These are phyloP conservation scores for Iris macrosiphon DNA, from an alignment of 106 monocot genomes.

Conservation along the genomic window DNA sequence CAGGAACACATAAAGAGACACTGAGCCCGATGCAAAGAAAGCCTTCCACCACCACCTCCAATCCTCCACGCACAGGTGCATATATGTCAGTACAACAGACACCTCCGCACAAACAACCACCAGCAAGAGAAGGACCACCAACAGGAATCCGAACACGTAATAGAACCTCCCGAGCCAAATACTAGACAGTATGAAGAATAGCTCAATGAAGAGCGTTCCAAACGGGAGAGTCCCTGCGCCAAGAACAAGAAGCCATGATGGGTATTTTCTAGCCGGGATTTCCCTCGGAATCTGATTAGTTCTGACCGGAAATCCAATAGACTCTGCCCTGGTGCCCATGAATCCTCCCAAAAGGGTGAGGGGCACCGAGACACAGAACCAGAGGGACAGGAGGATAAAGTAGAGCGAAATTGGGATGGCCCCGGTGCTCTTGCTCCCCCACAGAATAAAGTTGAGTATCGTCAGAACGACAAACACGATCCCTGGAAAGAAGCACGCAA, in stretches of 20 bases:
- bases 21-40: conserved; percentile 27
- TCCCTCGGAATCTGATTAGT: conserved; percentile 26
- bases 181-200: conserved; percentile 27
- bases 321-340: conserved; percentile 14
- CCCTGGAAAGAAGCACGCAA: conserved; percentile 22
- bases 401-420: conserved; percentile 21
- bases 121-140: conserved; percentile 20
- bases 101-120: conserved; percentile 24
- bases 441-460: conserved; percentile 15
- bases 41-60: conserved; percentile 39
- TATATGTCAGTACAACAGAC: conserved; percentile 21
- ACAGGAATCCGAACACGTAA: conserved; percentile 23
- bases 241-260: conserved; percentile 25
- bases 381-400: conserved; percentile 15
- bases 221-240: conserved; percentile 24
- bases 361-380: conserved; percentile 26
- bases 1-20: conserved; percentile 19
- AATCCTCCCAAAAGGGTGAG: conserved; percentile 21
- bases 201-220: conserved; percentile 26
- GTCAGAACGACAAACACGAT: conserved; percentile 19
- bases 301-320: conserved; percentile 13
- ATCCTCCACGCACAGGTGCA: conserved; percentile 25
- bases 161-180: conserved; percentile 30
- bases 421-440: conserved; percentile 28
- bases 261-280: conserved; percentile 22